These are phyloP conservation scores for Pythium aphanidermatum DNA, from an alignment of 352 stramenopile genomes.

Conservation along the genomic window DNA sequence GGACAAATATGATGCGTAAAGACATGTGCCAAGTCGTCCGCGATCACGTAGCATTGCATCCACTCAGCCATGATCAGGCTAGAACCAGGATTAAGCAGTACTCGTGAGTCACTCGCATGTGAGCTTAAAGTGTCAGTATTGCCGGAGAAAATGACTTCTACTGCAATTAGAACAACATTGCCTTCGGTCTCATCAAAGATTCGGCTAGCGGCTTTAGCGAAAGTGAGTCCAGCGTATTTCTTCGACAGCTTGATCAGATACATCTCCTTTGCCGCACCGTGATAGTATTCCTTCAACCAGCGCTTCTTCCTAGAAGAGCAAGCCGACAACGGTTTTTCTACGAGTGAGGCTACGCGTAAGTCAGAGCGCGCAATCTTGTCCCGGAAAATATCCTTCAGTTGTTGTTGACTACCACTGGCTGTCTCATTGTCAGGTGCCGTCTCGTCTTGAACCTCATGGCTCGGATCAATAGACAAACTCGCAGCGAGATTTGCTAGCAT, in stretches of 20 bases:
- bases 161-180: slow-evolving; percentile 69
- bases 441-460: slow-evolving; percentile 3
- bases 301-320: slow-evolving; percentile 9
- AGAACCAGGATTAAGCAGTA: slow-evolving; percentile 67
- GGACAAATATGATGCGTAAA: slow-evolving; percentile 44
- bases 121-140: slow-evolving; percentile 23
- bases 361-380: slow-evolving; percentile 7
- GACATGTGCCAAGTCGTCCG: slow-evolving; percentile 68
- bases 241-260: slow-evolving; percentile 79
- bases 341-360: slow-evolving; percentile 1
- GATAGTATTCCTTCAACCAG: slow-evolving; percentile 76
- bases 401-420: too few relatives aligned
- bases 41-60: slow-evolving; percentile 85
- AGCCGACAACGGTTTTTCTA: not conserved
- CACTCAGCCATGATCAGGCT: slow-evolving; percentile 72
- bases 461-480: slow-evolving; percentile 58
- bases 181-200: slow-evolving; percentile 68
- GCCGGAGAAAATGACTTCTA: slow-evolving; percentile 62
- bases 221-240: slow-evolving; percentile 66
- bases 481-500: slow-evolving; percentile 82
- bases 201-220: slow-evolving; percentile 44
- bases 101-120: slow-evolving; percentile 38
- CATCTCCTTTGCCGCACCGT: slow-evolving; percentile 76
- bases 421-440: too few relatives aligned
- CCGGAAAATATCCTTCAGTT: slow-evolving; percentile 31